Conservation (phyloP, 108 stramenopile species). For the Nitzschia palea region DNA sequence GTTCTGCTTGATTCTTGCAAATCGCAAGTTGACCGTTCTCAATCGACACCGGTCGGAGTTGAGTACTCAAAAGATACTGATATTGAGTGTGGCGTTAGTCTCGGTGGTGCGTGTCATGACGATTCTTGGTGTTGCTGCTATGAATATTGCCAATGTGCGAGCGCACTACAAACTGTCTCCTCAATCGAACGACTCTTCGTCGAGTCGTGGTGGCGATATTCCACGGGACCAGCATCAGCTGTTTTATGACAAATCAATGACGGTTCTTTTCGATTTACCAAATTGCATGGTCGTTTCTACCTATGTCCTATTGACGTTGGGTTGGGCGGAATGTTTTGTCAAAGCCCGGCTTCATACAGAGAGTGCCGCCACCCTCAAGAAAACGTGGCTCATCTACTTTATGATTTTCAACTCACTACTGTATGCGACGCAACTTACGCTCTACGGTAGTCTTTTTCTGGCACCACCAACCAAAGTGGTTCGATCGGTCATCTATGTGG, state of each 20-base stretch:
- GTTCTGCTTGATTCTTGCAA: constrained; percentile 52
- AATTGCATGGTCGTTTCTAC: constrained; percentile 86
- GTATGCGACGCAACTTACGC: constrained; percentile 71
- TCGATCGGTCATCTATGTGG: constrained; percentile 66
- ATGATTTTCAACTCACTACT: constrained; percentile 82
- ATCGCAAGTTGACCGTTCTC: constrained; percentile 44
- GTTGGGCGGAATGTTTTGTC: constrained; percentile 87
- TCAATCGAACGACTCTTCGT: constrained; percentile 8
- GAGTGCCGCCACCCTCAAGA: constrained; percentile 47
- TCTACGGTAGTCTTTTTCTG: constrained; percentile 80
- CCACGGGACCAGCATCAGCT: constrained; percentile 54
- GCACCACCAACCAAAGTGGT: constrained; percentile 51
- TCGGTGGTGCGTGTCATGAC: constrained; percentile 81
- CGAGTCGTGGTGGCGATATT: constrained; percentile 12
- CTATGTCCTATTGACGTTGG: constrained; percentile 79
- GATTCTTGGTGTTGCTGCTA: constrained; percentile 75
- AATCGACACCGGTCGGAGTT: constrained; percentile 33
- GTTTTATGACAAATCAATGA: constrained; percentile 83
- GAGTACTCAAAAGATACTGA: constrained; percentile 71
- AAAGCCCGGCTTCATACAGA: constrained; percentile 72
- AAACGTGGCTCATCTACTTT: constrained; percentile 65
- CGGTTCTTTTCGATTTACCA: constrained; percentile 86
- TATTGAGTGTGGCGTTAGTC: constrained; percentile 72
- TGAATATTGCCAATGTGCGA: constrained; percentile 75
- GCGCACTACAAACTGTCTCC: constrained; percentile 59